phyloP scores from a whole-genome alignment of 257 asterid species.

The Scutellaria minor region DNA sequence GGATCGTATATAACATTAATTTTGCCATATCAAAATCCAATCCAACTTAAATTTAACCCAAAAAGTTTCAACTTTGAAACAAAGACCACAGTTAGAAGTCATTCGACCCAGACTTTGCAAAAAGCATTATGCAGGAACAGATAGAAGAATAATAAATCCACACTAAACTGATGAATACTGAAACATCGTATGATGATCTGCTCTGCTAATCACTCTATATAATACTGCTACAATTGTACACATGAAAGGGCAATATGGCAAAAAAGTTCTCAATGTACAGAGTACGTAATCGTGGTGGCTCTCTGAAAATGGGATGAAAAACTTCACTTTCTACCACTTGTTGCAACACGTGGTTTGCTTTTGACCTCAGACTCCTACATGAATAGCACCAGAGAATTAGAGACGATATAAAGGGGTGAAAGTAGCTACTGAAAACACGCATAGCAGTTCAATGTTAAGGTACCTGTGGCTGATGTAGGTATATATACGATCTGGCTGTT shows the following conservation, averaged over 20 bases:
- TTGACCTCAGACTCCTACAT: slow-evolving; percentile 82
- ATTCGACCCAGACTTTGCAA: not conserved
- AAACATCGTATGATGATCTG: too few relatives aligned
- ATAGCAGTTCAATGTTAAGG: not conserved
- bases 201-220: not conserved
- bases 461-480: slow-evolving; percentile 87
- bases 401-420: not conserved
- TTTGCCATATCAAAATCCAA: too few relatives aligned
- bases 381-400: not conserved
- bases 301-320: slow-evolving; percentile 6
- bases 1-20: too few relatives aligned
- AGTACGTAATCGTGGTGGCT: not conserved
- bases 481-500: slow-evolving; percentile 70
- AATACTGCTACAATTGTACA: not conserved
- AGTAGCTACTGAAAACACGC: not conserved
- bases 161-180: not conserved
- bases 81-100: too few relatives aligned
- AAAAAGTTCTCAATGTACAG: slow-evolving; percentile 10
- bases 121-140: not conserved
- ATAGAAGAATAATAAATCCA: slow-evolving; percentile 10
- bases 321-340: slow-evolving; percentile 69
- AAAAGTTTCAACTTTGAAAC: too few relatives aligned
- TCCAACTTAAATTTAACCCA: too few relatives aligned
- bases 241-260: not conserved
- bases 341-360: slow-evolving; percentile 67